phyloP scores from a whole-genome alignment of 805 yeast species.

The Jamesozyma spencerorum region DNA sequence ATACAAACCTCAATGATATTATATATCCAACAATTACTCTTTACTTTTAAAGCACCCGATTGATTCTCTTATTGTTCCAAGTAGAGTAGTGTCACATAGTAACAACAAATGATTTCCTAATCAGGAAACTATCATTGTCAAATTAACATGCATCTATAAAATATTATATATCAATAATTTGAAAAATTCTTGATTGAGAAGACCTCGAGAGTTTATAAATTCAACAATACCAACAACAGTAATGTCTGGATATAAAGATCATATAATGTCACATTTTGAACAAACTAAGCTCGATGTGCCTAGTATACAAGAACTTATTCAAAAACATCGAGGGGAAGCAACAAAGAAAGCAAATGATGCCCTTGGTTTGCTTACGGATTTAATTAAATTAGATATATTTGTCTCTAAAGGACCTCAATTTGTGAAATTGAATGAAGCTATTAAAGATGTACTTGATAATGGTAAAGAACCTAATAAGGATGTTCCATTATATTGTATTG shows the following conservation, averaged over 20 bases:
- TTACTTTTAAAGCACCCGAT: too few relatives aligned
- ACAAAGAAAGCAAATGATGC: conserved; percentile 9
- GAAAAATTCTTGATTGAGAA: too few relatives aligned
- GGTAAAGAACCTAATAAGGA: conserved; percentile 29
- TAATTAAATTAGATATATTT: conserved; percentile 22
- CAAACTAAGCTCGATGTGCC: neutral
- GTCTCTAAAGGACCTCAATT: conserved; percentile 5
- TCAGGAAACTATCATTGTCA: too few relatives aligned
- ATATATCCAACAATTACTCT: too few relatives aligned
- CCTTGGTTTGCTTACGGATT: conserved; percentile 21
- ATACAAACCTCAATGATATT: too few relatives aligned
- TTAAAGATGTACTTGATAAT: conserved; percentile 1
- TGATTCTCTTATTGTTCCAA: too few relatives aligned
- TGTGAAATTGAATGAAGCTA: conserved; percentile 2
- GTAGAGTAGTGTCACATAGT: too few relatives aligned
- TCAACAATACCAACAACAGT: neutral
- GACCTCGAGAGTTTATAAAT: too few relatives aligned
- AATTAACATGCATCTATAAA: too few relatives aligned
- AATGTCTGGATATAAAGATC: neutral
- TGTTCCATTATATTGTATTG: conserved; percentile 45
- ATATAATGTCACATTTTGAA: neutral
- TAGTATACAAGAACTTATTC: too few relatives aligned
- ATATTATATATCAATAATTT: too few relatives aligned
- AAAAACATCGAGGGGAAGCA: neutral
- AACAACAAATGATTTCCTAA: too few relatives aligned